Percentiles rank a stretch among this genome's conserved stretches.
phyloP scores from a whole-genome alignment of 345 rosid species.

The Populus pruinosa region DNA sequence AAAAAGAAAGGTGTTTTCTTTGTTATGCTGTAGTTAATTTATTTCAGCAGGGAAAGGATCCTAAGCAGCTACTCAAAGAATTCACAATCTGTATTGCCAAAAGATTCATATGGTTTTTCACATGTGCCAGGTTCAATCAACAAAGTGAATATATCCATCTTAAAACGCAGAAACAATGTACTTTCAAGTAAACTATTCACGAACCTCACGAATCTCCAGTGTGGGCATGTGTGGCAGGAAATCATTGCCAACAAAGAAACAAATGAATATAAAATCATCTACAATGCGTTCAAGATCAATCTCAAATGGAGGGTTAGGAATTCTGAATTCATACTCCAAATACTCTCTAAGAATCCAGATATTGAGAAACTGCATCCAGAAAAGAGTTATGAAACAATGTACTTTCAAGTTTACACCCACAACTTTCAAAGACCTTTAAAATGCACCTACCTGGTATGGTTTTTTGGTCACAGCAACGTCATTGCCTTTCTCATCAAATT shows the following conservation, averaged over 20 bases:
- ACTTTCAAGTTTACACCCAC: not conserved
- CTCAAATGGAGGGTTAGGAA: slow-evolving; percentile 45
- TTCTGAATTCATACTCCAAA: slow-evolving; percentile 74
- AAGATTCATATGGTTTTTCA: not conserved
- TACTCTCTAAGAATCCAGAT: slow-evolving; percentile 95
- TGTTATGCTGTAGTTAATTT: not conserved
- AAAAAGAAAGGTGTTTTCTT: not conserved
- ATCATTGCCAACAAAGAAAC: slow-evolving; percentile 98
- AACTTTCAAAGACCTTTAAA: not conserved
- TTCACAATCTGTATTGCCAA: not conserved
- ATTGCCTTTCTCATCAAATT: slow-evolving; percentile 92
- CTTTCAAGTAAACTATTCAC: slow-evolving; percentile 13
- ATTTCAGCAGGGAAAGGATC: not conserved
- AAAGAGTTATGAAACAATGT: not conserved
- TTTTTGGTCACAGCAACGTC: slow-evolving; percentile 50
- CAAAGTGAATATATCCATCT: not conserved
- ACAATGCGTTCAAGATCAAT: slow-evolving; percentile 66
- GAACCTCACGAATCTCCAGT: slow-evolving; percentile 93
- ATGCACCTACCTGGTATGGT: slow-evolving; percentile 76
- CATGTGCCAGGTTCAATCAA: not conserved
- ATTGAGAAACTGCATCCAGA: slow-evolving; percentile 67
- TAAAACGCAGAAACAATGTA: not conserved
- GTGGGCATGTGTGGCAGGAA: slow-evolving; percentile 99
- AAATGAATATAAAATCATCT: slow-evolving; percentile 94
- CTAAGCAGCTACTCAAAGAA: not conserved